phyloP scores from a whole-genome alignment of 805 yeast species.

The Zygotorulaspora florentina region DNA sequence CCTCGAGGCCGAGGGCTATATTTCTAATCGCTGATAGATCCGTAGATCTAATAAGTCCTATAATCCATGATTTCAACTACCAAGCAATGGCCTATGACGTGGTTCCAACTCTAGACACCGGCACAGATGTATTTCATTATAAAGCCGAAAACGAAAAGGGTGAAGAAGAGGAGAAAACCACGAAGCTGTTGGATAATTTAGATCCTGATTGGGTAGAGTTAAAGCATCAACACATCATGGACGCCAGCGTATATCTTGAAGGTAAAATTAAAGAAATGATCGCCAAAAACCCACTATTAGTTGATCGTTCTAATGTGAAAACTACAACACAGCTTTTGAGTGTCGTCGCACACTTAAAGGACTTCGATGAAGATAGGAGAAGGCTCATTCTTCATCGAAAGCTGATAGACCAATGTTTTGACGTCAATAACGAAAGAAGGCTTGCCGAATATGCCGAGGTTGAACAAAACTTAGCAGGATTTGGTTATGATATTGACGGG shows the following conservation, averaged over 20 bases:
- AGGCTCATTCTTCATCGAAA: slow-evolving; percentile 56
- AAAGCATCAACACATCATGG: slow-evolving; percentile 71
- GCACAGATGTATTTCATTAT: slow-evolving; percentile 48
- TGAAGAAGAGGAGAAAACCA: slow-evolving; percentile 39
- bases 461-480: slow-evolving; percentile 77
- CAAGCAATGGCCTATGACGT: slow-evolving; percentile 90
- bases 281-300: slow-evolving; percentile 69
- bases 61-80: slow-evolving; percentile 84
- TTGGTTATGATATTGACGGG: slow-evolving; percentile 68
- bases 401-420: slow-evolving; percentile 61
- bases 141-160: slow-evolving; percentile 52
- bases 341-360: slow-evolving; percentile 66
- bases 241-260: slow-evolving; percentile 59
- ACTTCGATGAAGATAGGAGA: slow-evolving; percentile 64
- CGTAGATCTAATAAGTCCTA: slow-evolving; percentile 75
- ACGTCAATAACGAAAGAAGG: slow-evolving; percentile 51
- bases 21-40: slow-evolving; percentile 79
- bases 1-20: slow-evolving; percentile 63
- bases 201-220: slow-evolving; percentile 71
- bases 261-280: slow-evolving; percentile 60
- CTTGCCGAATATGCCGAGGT: slow-evolving; percentile 74
- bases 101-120: slow-evolving; percentile 41
- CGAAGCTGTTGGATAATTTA: slow-evolving; percentile 48
- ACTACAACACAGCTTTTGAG: slow-evolving; percentile 68
- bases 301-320: slow-evolving; percentile 60